Evolutionary conservation across 2,329 filamentous ascomycete species (phyloP).

Genomic region (Colletotrichum godetiae): DNA sequence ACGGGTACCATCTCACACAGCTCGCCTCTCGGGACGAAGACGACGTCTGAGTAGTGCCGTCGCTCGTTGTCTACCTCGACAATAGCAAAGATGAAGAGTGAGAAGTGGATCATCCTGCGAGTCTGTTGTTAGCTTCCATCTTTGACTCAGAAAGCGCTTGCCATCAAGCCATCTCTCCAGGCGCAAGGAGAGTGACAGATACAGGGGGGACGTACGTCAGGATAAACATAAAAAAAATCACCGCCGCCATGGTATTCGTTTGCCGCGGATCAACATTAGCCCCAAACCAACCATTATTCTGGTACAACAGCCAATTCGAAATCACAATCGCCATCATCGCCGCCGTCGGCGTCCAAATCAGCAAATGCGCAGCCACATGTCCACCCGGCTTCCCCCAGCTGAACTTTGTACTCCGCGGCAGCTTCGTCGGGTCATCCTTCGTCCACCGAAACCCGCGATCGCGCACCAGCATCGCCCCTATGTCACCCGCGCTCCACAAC

Average conservation of each 20-base stretch:
- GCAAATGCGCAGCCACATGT: conserved; percentile 26
- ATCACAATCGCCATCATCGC: background rate
- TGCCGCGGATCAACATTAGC: background rate
- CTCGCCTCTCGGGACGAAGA: conserved; percentile 32
- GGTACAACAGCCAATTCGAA: background rate
- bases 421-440: background rate
- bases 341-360: conserved; percentile 21
- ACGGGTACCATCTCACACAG: conserved; percentile 25
- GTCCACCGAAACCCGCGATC: conserved; percentile 26
- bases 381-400: conserved; percentile 16
- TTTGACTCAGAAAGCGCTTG: background rate
- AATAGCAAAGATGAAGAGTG: conserved; percentile 35
- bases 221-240: conserved; percentile 30
- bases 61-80: conserved; percentile 31
- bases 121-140: background rate
- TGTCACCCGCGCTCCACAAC: conserved; percentile 23
- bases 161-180: no score
- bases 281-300: background rate
- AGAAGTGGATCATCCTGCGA: conserved; percentile 28
- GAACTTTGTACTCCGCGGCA: conserved; percentile 18
- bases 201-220: conserved; percentile 3
- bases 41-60: conserved; percentile 29
- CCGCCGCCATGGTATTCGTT: background rate
- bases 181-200: no score
- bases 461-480: conserved; percentile 17